Evolutionary conservation across 2,329 filamentous ascomycete genomes (phyloP).

Genomic region (Colletotrichum sp.): DNA sequence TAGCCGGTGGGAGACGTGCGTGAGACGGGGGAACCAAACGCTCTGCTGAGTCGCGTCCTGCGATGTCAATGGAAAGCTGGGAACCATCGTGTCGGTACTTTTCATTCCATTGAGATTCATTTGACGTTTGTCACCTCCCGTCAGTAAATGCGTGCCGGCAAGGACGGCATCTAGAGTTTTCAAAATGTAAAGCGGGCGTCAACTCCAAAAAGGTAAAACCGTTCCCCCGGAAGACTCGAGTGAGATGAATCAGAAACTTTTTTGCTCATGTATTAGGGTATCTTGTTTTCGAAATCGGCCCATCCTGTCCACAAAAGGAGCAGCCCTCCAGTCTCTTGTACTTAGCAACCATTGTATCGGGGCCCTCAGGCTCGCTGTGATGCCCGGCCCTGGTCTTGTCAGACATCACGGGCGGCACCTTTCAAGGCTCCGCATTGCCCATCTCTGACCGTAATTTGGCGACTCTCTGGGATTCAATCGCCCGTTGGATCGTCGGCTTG

Average conservation of each 20-base stretch:
- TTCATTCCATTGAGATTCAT: background rate
- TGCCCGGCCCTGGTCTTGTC: background rate
- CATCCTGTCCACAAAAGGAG: background rate
- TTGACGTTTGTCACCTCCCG: background rate
- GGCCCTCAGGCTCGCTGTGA: background rate
- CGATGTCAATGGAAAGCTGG: background rate
- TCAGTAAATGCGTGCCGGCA: background rate
- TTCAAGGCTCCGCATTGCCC: background rate
- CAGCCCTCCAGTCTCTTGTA: background rate
- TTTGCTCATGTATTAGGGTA: slow-evolving; percentile 6
- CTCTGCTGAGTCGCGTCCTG: background rate
- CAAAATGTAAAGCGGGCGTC: background rate
- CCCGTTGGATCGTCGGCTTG: background rate
- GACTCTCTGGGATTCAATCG: background rate
- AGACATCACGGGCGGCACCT: background rate
- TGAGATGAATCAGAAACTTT: background rate
- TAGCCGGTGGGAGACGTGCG: background rate
- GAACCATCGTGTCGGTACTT: background rate
- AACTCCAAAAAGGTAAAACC: background rate
- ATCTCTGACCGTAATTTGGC: background rate
- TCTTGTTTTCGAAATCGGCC: background rate
- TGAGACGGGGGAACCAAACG: background rate
- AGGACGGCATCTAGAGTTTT: background rate
- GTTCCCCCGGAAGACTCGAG: background rate
- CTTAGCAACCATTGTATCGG: background rate